Evolutionary conservation across 208 protist genomes (phyloP).

Genomic region (Wallacemonas sp.): DNA sequence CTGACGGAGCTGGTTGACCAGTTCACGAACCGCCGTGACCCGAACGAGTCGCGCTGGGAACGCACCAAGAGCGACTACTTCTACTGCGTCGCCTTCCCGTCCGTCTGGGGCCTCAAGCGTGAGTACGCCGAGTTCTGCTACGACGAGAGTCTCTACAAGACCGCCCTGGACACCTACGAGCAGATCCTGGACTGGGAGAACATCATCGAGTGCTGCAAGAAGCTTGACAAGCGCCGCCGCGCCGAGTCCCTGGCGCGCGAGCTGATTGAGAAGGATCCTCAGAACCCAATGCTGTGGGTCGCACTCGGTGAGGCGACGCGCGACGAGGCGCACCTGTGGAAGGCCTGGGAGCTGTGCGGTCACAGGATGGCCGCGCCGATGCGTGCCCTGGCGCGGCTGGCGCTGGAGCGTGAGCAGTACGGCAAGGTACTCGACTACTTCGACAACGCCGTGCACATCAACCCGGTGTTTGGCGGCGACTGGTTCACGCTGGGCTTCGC

Average conservation of each 20-base stretch:
- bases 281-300: constrained; percentile 88
- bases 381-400: constrained; percentile 82
- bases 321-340: constrained; percentile 78
- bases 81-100: constrained; percentile 82
- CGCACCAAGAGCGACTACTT: constrained; percentile 72
- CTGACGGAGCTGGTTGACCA: constrained; percentile 90
- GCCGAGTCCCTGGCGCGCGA: constrained; percentile 87
- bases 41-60: constrained; percentile 41
- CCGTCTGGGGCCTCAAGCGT: constrained; percentile 71
- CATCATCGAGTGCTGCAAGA: constrained; percentile 90
- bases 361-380: constrained; percentile 86
- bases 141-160: constrained; percentile 85
- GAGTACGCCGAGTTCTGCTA: constrained; percentile 90
- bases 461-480: constrained; percentile 89
- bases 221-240: constrained; percentile 83
- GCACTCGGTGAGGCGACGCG: constrained; percentile 90
- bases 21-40: constrained; percentile 57
- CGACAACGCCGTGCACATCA: constrained; percentile 82
- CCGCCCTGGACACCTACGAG: constrained; percentile 88
- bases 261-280: constrained; percentile 78
- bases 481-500: constrained; percentile 93
- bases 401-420: constrained; percentile 85
- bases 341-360: constrained; percentile 89
- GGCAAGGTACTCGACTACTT: constrained; percentile 89
- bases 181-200: constrained; percentile 87